phyloP scores from a whole-genome alignment of 164 flowering plant species.

The Saururus chinensis region DNA sequence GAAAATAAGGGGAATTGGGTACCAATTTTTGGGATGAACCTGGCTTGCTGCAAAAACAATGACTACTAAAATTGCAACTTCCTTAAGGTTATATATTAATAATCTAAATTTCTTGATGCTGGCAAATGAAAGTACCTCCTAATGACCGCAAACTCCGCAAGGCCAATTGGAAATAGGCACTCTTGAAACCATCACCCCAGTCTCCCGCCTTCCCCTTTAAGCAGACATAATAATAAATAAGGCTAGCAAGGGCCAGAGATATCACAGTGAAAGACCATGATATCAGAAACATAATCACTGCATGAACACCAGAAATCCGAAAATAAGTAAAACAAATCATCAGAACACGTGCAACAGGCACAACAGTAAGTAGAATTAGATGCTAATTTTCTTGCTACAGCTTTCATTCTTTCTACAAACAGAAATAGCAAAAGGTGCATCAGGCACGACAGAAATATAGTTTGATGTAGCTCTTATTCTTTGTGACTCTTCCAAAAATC shows the following conservation, averaged over 20 bases:
- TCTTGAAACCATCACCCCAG: conserved; percentile 99
- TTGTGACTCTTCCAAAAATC: no score
- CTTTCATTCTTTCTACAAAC: background rate
- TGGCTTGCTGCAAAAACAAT: conserved; percentile 57
- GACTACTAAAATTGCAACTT: no score
- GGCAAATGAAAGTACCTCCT: conserved; percentile 50
- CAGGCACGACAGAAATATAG: no score
- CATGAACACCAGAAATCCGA: conserved; percentile 19
- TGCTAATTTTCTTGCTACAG: background rate
- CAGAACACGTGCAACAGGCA: background rate
- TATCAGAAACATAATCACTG: conserved; percentile 99
- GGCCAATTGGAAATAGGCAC: conserved; percentile 98
- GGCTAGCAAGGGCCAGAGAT: conserved; percentile 87
- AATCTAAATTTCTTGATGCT: background rate
- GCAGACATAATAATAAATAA: conserved; percentile 93
- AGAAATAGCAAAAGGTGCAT: no score
- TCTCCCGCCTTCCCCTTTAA: conserved; percentile 98
- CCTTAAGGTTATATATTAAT: background rate
- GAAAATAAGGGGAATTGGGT: conserved; percentile 92
- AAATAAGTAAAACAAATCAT: background rate
- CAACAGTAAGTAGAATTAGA: background rate
- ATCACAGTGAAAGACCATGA: conserved; percentile 97
- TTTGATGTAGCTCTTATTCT: no score
- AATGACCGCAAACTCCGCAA: conserved; percentile 95
- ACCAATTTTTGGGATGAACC: conserved; percentile 99